These are phyloP conservation scores for Hypoxylon rickii DNA, from an alignment of 495 filamentous ascomycete genomes.

Conservation along the genomic window DNA sequence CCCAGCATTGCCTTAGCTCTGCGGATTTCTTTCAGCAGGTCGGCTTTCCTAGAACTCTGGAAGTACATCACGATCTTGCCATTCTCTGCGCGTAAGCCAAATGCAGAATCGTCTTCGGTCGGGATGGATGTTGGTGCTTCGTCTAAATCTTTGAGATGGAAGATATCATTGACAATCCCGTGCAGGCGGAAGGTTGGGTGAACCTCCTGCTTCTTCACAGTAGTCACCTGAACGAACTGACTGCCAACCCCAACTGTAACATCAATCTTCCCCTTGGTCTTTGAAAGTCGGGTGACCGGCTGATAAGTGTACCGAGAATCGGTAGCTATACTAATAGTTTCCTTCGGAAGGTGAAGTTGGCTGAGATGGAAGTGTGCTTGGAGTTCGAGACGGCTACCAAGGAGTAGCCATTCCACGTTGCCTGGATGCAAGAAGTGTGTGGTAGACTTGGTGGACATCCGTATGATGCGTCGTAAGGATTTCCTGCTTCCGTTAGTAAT, in stretches of 20 bases:
- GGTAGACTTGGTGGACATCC: conserved; percentile 59
- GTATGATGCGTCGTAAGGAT: conserved; percentile 63
- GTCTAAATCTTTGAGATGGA: conserved; percentile 65
- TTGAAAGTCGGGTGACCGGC: conserved; percentile 64
- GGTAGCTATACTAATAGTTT: conserved; percentile 66
- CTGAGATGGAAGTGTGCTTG: conserved; percentile 67
- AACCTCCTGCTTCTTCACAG: conserved; percentile 67
- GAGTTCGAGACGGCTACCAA: conserved; percentile 63
- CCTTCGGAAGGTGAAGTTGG: conserved; percentile 65
- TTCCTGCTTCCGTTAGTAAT: conserved; percentile 46
- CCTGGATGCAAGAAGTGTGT: conserved; percentile 58
- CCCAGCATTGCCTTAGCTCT: conserved; percentile 62
- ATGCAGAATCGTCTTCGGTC: conserved; percentile 68
- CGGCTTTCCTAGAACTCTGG: conserved; percentile 61
- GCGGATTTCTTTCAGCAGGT: conserved; percentile 64
- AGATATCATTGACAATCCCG: conserved; percentile 69
- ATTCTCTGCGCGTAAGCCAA: conserved; percentile 67
- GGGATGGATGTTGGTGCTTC: conserved; percentile 65
- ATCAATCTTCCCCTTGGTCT: conserved; percentile 68
- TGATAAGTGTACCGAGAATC: conserved; percentile 68
- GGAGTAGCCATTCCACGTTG: conserved; percentile 65
- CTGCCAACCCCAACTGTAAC: conserved; percentile 67
- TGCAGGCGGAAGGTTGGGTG: conserved; percentile 59
- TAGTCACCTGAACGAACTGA: conserved; percentile 70
- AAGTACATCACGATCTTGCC: conserved; percentile 72